These are phyloP conservation scores for Zygosaccharomyces rouxii DNA, from an alignment of 805 yeast species.

Conservation along the genomic window DNA sequence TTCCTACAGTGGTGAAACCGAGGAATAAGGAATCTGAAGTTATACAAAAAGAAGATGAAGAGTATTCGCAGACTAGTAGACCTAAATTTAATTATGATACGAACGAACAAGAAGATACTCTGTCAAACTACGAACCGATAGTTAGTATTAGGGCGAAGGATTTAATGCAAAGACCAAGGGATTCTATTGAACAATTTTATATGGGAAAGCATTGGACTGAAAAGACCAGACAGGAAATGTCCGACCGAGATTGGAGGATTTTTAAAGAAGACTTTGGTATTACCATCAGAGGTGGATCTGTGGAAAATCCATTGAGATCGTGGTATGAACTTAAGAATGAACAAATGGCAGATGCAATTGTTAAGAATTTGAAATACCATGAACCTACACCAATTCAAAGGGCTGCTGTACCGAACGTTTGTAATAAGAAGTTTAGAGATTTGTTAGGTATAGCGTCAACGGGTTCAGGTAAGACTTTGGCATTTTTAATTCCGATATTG, in stretches of 20 bases:
- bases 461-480: slow-evolving; percentile 92
- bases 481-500: slow-evolving; percentile 71
- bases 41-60: slow-evolving; percentile 11
- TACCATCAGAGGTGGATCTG: slow-evolving; percentile 42
- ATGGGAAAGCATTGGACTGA: slow-evolving; percentile 55
- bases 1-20: neutral
- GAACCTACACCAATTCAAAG: slow-evolving; percentile 91
- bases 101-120: slow-evolving; percentile 66
- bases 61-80: slow-evolving; percentile 3
- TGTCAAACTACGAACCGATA: slow-evolving; percentile 40
- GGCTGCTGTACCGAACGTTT: slow-evolving; percentile 71
- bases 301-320: slow-evolving; percentile 55
- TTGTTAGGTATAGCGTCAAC: slow-evolving; percentile 91
- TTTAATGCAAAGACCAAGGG: slow-evolving; percentile 17
- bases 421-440: slow-evolving; percentile 49
- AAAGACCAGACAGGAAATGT: slow-evolving; percentile 63
- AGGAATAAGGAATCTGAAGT: slow-evolving; percentile 3
- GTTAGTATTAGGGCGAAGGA: slow-evolving; percentile 28
- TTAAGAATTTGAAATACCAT: slow-evolving; percentile 41
- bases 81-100: slow-evolving; percentile 62
- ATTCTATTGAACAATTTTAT: slow-evolving; percentile 16
- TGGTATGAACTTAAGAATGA: slow-evolving; percentile 69
- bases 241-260: slow-evolving; percentile 83
- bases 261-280: slow-evolving; percentile 75
- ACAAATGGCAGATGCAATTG: slow-evolving; percentile 38